These are phyloP conservation scores for Dillenia turbinata DNA, from an alignment of 164 flowering plant genomes.

Conservation along the genomic window DNA sequence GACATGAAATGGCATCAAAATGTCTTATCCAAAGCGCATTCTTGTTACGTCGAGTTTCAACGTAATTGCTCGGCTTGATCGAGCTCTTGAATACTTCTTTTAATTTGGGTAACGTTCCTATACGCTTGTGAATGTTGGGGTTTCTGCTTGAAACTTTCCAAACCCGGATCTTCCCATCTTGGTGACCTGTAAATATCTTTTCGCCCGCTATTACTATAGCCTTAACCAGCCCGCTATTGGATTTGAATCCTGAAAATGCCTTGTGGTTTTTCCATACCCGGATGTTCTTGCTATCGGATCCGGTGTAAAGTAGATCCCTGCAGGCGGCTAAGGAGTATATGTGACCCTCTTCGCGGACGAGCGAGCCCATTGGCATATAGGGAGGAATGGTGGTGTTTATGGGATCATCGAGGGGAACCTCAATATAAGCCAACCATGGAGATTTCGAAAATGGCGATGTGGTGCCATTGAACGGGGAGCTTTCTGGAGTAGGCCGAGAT, in stretches of 20 bases:
- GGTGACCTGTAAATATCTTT: constrained; percentile 85
- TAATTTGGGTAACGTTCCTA: constrained; percentile 60
- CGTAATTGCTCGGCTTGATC: constrained; percentile 64
- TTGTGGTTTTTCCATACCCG: constrained; percentile 78
- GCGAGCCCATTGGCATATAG: constrained; percentile 53
- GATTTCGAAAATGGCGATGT: constrained; percentile 3
- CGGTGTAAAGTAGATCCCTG: constrained; percentile 71
- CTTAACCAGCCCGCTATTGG: constrained; percentile 77
- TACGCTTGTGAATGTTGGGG: constrained; percentile 42
- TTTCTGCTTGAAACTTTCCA: constrained; percentile 57
- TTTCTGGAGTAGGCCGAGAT: constrained; percentile 29
- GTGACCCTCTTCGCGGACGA: constrained; percentile 84
- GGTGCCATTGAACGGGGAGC: constrained; percentile 62
- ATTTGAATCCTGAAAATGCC: constrained; percentile 68
- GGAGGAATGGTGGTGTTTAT: neutral
- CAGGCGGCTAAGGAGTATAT: constrained; percentile 69
- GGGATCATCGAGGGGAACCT: constrained; percentile 17
- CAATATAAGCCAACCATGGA: no score
- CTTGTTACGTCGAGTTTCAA: constrained; percentile 44
- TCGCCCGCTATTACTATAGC: constrained; percentile 67
- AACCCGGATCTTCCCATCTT: constrained; percentile 81
- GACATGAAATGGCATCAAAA: constrained; percentile 72
- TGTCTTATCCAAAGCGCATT: constrained; percentile 76
- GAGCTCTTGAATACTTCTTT: constrained; percentile 64
- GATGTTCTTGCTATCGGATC: constrained; percentile 95